These are phyloP conservation scores for Pleurotus tuber-regium DNA, from an alignment of 768 basidiomycete genomes.

Conservation along the genomic window DNA sequence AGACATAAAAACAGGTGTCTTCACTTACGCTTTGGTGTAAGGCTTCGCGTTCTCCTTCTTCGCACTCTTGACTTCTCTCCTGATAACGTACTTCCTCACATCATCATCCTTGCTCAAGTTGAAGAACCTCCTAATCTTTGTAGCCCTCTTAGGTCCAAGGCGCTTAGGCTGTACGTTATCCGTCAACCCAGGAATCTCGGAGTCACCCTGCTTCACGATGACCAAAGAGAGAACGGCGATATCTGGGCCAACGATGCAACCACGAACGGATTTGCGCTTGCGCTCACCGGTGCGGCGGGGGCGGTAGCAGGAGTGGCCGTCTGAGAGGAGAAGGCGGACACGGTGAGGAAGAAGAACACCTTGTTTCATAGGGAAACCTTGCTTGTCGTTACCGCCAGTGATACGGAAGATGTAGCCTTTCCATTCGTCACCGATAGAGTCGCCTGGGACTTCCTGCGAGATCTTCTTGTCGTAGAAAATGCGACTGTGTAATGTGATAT, in stretches of 20 bases:
- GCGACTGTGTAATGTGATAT: conserved; percentile 52
- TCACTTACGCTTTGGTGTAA: conserved; percentile 91
- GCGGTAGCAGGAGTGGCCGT: conserved; percentile 99
- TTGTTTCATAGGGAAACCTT: conserved; percentile 99
- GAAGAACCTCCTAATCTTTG: conserved; percentile 97
- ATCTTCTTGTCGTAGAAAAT: conserved; percentile 98
- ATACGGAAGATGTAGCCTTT: conserved; percentile 96
- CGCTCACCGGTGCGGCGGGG: conserved; percentile 90
- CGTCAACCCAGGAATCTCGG: conserved; percentile 87
- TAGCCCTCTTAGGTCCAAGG: conserved; percentile 95
- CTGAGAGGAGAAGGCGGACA: conserved; percentile 88
- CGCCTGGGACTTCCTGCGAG: conserved; percentile 89
- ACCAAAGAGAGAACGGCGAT: conserved; percentile 92
- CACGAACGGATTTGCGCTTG: conserved; percentile 98
- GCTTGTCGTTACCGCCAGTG: conserved; percentile 98
- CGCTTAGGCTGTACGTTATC: conserved; percentile 92
- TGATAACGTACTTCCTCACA: conserved; percentile 95
- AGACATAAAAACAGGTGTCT: not conserved
- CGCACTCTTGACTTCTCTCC: conserved; percentile 82
- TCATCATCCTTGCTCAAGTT: conserved; percentile 97
- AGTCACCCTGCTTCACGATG: conserved; percentile 95
- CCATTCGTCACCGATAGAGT: conserved; percentile 92
- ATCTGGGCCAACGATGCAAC: conserved; percentile 96
- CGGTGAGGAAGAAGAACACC: conserved; percentile 94
- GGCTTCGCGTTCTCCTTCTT: conserved; percentile 93